Conservation (phyloP, 768 basidiomycete species). For the Tylopilus balloui region DNA sequence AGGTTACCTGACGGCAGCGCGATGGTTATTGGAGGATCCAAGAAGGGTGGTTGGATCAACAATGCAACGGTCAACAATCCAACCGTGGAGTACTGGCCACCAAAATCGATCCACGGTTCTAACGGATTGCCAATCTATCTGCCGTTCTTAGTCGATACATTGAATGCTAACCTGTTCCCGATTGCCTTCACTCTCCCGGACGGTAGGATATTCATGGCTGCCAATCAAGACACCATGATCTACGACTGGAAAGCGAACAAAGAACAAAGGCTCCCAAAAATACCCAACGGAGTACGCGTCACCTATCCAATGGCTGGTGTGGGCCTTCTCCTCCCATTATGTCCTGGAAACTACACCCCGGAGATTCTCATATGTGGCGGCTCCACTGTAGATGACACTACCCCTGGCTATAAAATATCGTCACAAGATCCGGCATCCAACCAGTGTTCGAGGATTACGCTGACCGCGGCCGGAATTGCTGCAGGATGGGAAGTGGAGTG, state of each 20-base stretch:
- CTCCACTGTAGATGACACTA: conserved; percentile 58
- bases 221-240: conserved; percentile 74
- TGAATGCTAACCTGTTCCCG: conserved; percentile 81
- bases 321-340: conserved; percentile 67
- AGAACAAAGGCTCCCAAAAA: conserved; percentile 56
- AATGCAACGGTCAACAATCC: conserved; percentile 78
- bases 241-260: conserved; percentile 68
- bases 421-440: conserved; percentile 69
- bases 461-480: conserved; percentile 60
- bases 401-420: conserved; percentile 57
- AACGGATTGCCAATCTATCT: conserved; percentile 64
- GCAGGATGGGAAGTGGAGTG: conserved; percentile 70
- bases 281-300: conserved; percentile 75
- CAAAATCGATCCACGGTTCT: conserved; percentile 64
- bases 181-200: conserved; percentile 70
- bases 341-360: conserved; percentile 58
- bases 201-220: conserved; percentile 68
- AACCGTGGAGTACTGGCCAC: conserved; percentile 77
- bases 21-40: conserved; percentile 79
- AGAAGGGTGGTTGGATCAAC: conserved; percentile 83
- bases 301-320: conserved; percentile 83
- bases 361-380: conserved; percentile 79
- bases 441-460: conserved; percentile 66
- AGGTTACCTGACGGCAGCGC: conserved; percentile 74
- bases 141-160: conserved; percentile 61